Evolutionary conservation across 2,329 filamentous ascomycete species (phyloP).

Genomic region (Gaeumannomyces sp.): DNA sequence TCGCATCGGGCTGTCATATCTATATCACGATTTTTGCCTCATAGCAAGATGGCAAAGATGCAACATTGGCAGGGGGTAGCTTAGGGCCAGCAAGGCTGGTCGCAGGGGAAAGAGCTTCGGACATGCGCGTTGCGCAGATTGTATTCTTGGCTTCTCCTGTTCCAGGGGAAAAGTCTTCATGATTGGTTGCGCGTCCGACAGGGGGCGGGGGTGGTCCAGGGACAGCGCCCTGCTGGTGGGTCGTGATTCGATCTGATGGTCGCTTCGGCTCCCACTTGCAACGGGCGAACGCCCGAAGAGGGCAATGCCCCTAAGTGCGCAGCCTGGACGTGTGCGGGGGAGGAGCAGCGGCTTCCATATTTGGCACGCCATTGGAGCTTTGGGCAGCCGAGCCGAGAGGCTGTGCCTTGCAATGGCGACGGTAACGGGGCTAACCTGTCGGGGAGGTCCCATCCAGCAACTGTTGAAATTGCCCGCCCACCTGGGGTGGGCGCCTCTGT

Average conservation of each 20-base stretch:
- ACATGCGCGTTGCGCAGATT: no score
- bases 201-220: neutral
- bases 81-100: no score
- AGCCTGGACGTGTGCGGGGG: neutral
- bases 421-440: no score
- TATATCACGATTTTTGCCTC: neutral
- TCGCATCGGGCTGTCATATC: neutral
- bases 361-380: neutral
- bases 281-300: neutral
- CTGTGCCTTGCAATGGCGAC: neutral
- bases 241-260: neutral
- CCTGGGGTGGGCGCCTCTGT: neutral
- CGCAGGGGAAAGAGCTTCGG: no score
- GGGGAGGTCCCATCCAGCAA: no score
- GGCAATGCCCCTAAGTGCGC: neutral
- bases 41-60: no score
- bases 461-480: no score
- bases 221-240: neutral
- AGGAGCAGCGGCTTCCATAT: neutral
- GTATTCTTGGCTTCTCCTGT: no score
- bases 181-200: neutral
- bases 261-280: neutral
- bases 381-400: neutral
- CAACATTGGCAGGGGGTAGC: no score
- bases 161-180: neutral